Evolutionary conservation across 495 filamentous ascomycete genomes (phyloP).

Genomic region (Trichoderma erinaceum): DNA sequence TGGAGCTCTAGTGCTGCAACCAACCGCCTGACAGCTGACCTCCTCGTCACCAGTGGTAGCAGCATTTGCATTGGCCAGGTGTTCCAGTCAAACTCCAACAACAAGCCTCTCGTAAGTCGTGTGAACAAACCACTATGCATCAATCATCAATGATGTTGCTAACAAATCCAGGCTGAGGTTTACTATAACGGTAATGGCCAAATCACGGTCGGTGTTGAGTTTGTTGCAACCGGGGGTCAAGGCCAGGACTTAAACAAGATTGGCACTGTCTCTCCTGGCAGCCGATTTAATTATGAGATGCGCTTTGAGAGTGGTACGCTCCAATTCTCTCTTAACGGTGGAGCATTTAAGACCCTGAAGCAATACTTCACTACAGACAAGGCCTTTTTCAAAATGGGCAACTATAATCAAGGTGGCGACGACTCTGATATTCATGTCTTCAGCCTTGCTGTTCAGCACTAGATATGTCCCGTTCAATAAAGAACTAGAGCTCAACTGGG

Average conservation of each 20-base stretch:
- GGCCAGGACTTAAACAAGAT: not conserved
- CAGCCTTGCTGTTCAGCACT: not conserved
- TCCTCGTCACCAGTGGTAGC: not conserved
- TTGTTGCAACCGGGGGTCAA: not conserved
- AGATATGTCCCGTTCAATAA: not conserved
- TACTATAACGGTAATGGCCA: not conserved
- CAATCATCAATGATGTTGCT: not conserved
- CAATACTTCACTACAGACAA: not conserved
- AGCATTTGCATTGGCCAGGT: not conserved
- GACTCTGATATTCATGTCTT: not conserved
- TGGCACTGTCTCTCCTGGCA: not conserved
- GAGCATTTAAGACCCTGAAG: not conserved
- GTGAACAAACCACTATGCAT: conserved; percentile 1
- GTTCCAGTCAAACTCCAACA: not conserved
- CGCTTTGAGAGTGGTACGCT: not conserved
- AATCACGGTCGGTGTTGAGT: not conserved
- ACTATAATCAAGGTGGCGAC: conserved; percentile 1
- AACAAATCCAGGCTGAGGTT: not conserved
- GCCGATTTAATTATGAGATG: not conserved
- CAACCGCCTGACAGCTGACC: not conserved
- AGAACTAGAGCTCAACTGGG: not conserved
- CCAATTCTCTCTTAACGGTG: not conserved
- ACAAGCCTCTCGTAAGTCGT: not conserved
- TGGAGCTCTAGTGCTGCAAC: not conserved
- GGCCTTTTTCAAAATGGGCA: not conserved